Evolutionary conservation across 73 alveolate genomes (phyloP).

Genomic region (Stentor coeruleus): DNA sequence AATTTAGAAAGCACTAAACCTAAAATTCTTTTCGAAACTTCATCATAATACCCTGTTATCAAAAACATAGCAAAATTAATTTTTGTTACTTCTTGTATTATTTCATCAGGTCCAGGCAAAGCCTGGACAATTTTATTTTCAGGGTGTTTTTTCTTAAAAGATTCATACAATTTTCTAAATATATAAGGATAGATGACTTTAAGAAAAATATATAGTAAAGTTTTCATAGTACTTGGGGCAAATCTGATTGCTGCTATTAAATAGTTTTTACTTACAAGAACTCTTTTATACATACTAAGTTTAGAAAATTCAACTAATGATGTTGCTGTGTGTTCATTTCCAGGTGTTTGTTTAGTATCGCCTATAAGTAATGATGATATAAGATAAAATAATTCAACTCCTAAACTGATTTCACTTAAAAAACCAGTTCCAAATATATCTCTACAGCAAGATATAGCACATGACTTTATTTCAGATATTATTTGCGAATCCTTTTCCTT

Average conservation of each 20-base stretch:
- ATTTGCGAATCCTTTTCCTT: slow-evolving; percentile 2
- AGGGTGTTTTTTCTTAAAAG: not conserved
- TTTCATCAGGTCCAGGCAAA: slow-evolving; percentile 9
- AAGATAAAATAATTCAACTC: not conserved
- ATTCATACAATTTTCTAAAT: not conserved
- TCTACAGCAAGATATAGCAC: not conserved
- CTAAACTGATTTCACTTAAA: not conserved
- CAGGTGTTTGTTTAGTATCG: not conserved
- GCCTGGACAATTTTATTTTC: not conserved
- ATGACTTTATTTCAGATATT: not conserved
- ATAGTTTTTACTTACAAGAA: slow-evolving; percentile 5
- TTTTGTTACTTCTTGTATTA: not conserved
- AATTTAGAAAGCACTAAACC: not conserved
- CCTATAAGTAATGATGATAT: not conserved
- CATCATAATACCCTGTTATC: slow-evolving; percentile 15
- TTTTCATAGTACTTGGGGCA: not conserved
- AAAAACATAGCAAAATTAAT: slow-evolving; percentile 11
- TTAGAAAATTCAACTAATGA: not conserved
- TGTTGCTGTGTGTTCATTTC: not conserved
- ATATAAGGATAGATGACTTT: not conserved
- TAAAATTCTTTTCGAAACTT: not conserved
- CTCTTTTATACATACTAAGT: not conserved
- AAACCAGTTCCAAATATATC: not conserved
- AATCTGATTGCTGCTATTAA: not conserved
- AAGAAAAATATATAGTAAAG: not conserved